Base-by-base conservation (phyloP, 2,329 filamentous ascomycete genomes). In the Orbilia brochopaga region DNA sequence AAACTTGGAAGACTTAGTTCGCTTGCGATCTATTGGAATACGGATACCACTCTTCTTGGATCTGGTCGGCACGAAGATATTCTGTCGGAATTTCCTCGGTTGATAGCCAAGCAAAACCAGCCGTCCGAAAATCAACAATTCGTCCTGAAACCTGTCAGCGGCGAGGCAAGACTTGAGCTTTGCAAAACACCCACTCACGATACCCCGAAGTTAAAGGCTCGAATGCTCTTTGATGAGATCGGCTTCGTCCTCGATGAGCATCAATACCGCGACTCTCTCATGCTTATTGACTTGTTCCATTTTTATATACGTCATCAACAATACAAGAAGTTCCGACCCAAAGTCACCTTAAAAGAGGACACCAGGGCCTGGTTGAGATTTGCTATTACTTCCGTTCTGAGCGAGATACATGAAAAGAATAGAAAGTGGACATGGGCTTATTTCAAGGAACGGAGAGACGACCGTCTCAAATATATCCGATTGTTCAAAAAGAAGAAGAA, bases 281-380 rank as follows among this genome's bases (percentile, higher is more conserved):
- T 99, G 94, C 90, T 99, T 83, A 90, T 97, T 1, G 94, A 99
- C 78, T 83, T 97, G 1, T 99, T 99, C 82, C 94, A 99, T 79
- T 97, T 96, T 80, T 99, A 97, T 79, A 90, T 97, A 76, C 88
- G 93, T 32, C 94, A 99, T 75, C 94, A 97, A 79, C 93, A 99
- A 79, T 97, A 97, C 82, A 95, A 95, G 78, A 93, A 89, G 76
- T 83, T 92, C 67, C 91, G 96, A 76, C 94, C 94, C 2, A 94
- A 95, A 78, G 85, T 88, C 66, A 85, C 85, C 0, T 90, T 91
- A 0, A 96, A 92, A 78, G 91, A 97, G 79, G 91, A 97, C 76
- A 93, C 94, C 13, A 86, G 87, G 40, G 94, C 93, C 0, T 99
- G 94, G 94, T 83, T 99, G 62, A 86, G 85, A 66, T 99, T 97